Percentiles rank a stretch among this genome's conserved stretches.
Conservation (phyloP, 2,329 filamentous ascomycete genomes). For the Pyrenochaeta sp. region DNA sequence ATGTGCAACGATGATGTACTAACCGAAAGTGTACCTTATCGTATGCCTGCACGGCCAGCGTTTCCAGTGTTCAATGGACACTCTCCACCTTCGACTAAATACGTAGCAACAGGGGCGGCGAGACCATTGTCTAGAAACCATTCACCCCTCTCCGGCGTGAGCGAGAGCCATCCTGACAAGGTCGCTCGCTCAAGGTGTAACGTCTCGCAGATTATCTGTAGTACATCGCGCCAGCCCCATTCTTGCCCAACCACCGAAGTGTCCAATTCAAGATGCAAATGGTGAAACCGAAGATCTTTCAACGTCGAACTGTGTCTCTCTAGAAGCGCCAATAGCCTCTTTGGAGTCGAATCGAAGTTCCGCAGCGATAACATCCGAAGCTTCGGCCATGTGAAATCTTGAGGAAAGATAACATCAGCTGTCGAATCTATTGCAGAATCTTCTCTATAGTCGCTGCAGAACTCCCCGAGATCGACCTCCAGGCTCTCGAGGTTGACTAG, state of each 20-base stretch:
- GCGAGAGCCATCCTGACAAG: constrained; percentile 1
- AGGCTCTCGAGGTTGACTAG: constrained; percentile 11
- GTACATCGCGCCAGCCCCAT: background rate
- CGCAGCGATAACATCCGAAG: constrained; percentile 16
- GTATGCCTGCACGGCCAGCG: no score
- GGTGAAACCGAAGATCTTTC: constrained; percentile 14
- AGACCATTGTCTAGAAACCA: background rate
- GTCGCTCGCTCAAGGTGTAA: constrained; percentile 3
- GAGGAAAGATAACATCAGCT: background rate
- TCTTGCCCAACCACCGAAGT: background rate
- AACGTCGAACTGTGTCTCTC: constrained; percentile 14
- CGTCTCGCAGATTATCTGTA: background rate
- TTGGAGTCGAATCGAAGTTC: constrained; percentile 7
- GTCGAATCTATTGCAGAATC: background rate
- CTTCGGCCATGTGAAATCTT: constrained; percentile 1
- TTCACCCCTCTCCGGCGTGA: no score
- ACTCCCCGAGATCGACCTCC: constrained; percentile 2
- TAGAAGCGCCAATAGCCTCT: constrained; percentile 9
- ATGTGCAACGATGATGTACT: background rate
- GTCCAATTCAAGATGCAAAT: background rate
- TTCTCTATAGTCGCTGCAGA: accelerated
- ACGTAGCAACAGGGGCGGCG: background rate
- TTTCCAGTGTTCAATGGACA: background rate
- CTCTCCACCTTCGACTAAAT: background rate
- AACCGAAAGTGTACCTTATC: background rate